These are phyloP conservation scores for Plasmodium coatneyi DNA, from an alignment of 169 alveolate genomes.

Conservation along the genomic window DNA sequence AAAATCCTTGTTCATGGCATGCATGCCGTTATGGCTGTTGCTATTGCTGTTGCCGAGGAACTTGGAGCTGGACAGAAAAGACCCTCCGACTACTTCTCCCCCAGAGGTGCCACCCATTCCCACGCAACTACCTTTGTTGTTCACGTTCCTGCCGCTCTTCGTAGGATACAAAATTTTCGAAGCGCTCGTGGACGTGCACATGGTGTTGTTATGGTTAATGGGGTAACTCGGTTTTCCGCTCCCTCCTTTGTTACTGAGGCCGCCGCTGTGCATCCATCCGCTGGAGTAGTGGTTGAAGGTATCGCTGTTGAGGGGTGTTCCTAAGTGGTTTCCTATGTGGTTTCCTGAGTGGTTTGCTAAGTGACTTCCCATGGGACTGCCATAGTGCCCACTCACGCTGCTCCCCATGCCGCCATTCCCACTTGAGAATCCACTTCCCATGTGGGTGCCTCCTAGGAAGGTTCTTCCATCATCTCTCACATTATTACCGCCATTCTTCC, in stretches of 20 bases:
- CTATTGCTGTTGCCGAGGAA: background rate
- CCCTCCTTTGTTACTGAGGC: constrained; percentile 3
- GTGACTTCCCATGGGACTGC: background rate
- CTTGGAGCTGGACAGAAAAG: constrained; percentile 11
- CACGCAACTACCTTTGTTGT: background rate
- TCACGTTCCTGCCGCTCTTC: background rate
- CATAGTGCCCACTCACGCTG: background rate
- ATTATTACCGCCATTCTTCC: background rate
- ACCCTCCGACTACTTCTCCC: background rate
- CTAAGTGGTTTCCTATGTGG: background rate
- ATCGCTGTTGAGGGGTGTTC: background rate
- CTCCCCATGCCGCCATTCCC: background rate
- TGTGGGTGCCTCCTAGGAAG: background rate
- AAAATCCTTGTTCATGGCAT: constrained; percentile 1
- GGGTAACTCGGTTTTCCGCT: background rate
- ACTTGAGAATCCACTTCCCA: background rate
- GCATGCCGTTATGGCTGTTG: background rate
- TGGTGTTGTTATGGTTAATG: constrained; percentile 40
- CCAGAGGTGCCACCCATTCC: background rate
- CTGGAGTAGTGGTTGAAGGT: background rate
- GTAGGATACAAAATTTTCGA: constrained; percentile 13
- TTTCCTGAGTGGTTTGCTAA: background rate
- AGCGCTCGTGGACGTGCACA: constrained; percentile 36
- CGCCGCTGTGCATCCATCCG: background rate
- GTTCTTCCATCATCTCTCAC: background rate